A percentile compares a stretch with the other conserved stretches of the same genome.
Conservation (phyloP, 2,329 filamentous ascomycete species). For the Clarireedia paspali region DNA sequence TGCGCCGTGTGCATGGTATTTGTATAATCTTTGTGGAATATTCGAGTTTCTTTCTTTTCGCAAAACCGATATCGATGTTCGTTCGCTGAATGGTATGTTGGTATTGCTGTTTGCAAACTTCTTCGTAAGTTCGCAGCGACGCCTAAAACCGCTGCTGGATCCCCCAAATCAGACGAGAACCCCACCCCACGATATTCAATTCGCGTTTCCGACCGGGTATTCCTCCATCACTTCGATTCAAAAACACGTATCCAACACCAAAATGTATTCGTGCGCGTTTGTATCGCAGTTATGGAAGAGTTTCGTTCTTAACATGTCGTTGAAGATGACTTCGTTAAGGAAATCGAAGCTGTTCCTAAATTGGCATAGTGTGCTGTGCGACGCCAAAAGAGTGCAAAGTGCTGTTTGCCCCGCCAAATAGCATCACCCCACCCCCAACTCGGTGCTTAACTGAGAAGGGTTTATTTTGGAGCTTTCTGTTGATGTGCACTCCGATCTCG, state of each 20-base stretch:
- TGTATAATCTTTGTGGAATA: not conserved
- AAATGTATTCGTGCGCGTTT: not conserved
- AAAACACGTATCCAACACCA: not conserved
- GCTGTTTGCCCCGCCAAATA: not conserved
- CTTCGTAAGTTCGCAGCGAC: not conserved
- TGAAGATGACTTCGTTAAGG: conserved; percentile 14
- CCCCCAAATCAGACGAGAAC: not conserved
- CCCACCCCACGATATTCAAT: not conserved
- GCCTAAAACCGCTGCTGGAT: not conserved
- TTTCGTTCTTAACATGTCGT: conserved; percentile 24
- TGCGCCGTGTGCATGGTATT: not conserved
- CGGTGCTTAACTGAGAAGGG: not conserved
- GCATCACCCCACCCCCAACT: conserved; percentile 3
- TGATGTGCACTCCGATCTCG: conserved; percentile 1
- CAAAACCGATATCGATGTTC: not conserved
- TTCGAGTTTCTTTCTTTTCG: too few species aligned
- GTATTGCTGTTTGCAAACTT: not conserved
- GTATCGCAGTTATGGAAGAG: conserved; percentile 17
- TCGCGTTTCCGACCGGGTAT: conserved; percentile 22
- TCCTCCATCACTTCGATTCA: conserved; percentile 7
- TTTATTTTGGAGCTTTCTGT: not conserved
- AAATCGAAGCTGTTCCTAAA: conserved; percentile 4
- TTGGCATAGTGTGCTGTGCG: not conserved
- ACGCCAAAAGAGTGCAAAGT: not conserved
- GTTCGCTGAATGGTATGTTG: not conserved